These are phyloP conservation scores for Ilex asprella DNA, from an alignment of 257 asterid genomes.

Conservation along the genomic window DNA sequence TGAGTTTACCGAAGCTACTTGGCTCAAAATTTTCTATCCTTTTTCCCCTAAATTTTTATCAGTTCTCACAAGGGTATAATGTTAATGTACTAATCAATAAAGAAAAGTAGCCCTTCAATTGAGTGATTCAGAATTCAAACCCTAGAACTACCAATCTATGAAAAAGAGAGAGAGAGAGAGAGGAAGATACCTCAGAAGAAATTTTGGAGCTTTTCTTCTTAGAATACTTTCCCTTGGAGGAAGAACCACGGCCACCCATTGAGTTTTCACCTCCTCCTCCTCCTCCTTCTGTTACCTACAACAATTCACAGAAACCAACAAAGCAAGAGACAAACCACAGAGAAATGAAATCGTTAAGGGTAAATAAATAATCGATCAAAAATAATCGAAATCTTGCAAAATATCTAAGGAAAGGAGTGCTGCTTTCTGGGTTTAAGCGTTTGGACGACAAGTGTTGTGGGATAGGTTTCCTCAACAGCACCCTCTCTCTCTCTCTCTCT, in stretches of 20 bases:
- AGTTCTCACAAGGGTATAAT: background rate
- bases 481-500: too few species aligned
- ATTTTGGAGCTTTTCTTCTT: conserved; percentile 50
- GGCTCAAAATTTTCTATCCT: conserved; percentile 15
- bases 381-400: background rate
- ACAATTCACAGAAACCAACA: background rate
- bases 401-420: too few species aligned
- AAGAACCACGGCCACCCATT: conserved; percentile 46
- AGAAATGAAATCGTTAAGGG: background rate
- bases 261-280: conserved; percentile 3
- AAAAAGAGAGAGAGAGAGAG: background rate
- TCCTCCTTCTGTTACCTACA: conserved; percentile 21
- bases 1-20: background rate
- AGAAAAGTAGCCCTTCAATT: background rate
- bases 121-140: too few species aligned
- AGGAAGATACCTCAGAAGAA: conserved; percentile 38
- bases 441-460: too few species aligned
- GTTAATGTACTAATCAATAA: background rate
- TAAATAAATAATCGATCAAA: background rate
- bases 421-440: too few species aligned
- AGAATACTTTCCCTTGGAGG: conserved; percentile 44
- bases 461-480: too few species aligned
- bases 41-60: background rate
- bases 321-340: background rate
- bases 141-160: background rate